Base-by-base conservation (phyloP, 2,329 filamentous ascomycete genomes). In the Aspergillus cejpii region DNA sequence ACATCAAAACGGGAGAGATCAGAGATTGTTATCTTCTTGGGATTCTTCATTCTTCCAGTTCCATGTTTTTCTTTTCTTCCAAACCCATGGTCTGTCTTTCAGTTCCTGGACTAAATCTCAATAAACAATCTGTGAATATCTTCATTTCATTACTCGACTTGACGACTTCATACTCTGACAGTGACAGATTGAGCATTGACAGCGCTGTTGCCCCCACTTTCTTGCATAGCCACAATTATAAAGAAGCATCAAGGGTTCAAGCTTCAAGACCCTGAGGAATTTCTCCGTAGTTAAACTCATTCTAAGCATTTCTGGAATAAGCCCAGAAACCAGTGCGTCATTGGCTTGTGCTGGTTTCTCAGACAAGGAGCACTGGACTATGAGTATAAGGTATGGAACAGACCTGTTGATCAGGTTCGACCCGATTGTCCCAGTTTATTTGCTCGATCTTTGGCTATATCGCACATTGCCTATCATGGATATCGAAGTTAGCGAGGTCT, bases 401-500 rank as follows among this genome's bases (percentile, higher is more conserved):
- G 19, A 11, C 15, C 7, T 36, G 23, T 20, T 33, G 24, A 17
- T 48, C 31, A 52, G 31, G 44, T 45, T 33, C 39, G 37, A 7
- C 41, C 44, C 17, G 27, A 37, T 21, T 56, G 44, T 40, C 60
- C 60, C 29, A 87, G 64, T 65, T 89, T 94, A 24, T 67, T 64
- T 1, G 84, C 87, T 39, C 90, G 78, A 59, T 95, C 87, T 41
- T 79, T 78, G 23, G 90, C 90, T 60, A 96, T 96, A 57, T 89
- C 85, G 60, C 87, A 88, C 87, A 96, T 95, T 31, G 90, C 89
- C 84, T 88, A 10, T 12, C n/a, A 19, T 19, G 15, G 37, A 23
- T 37, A 12, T 34, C 31, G 31, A 34, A 37, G 29, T 49, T 45
- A 47, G 34, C 21, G 21, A 11, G 5, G 7, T 6, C 14, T 17